A percentile compares a stretch with the other conserved stretches of the same genome.
Evolutionary conservation across 495 filamentous ascomycete genomes (phyloP).

Genomic region (Trichoderma reesei): DNA sequence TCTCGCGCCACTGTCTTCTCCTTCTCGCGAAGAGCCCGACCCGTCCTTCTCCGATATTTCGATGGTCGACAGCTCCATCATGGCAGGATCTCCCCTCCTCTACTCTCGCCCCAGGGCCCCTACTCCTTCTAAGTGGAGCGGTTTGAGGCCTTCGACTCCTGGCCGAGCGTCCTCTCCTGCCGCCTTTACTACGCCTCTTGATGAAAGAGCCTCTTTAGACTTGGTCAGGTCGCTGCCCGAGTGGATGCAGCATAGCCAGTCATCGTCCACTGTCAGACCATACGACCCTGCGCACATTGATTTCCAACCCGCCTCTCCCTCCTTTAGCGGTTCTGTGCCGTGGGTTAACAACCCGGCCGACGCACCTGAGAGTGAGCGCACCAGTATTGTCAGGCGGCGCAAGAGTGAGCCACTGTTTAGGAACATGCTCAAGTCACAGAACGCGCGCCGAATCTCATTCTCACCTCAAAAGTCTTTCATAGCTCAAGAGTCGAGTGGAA

Average conservation of each 20-base stretch:
- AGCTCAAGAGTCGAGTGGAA: not conserved
- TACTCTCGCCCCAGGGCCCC: not conserved
- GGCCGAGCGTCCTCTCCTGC: not conserved
- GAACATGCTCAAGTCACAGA: not conserved
- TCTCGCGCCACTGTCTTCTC: not conserved
- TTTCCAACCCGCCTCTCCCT: not conserved
- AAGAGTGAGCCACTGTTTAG: slow-evolving; percentile 3
- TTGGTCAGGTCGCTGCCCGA: not conserved
- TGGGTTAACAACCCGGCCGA: not conserved
- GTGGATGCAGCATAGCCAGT: not conserved
- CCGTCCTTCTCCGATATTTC: not conserved
- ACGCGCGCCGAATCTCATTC: not conserved
- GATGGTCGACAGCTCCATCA: not conserved
- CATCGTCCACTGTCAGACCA: not conserved
- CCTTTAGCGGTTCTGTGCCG: not conserved
- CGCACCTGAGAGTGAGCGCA: not conserved
- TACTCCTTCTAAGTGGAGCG: not conserved
- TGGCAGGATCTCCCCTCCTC: not conserved
- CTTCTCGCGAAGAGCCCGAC: not conserved
- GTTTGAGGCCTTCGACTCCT: not conserved
- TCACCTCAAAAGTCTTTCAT: not conserved
- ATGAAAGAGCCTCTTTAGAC: not conserved
- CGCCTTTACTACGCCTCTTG: not conserved
- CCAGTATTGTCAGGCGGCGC: not conserved
- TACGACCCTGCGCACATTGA: not conserved